Conservation (phyloP, 2,329 filamentous ascomycete genomes). For the Hymenoscyphus fructigenus region DNA sequence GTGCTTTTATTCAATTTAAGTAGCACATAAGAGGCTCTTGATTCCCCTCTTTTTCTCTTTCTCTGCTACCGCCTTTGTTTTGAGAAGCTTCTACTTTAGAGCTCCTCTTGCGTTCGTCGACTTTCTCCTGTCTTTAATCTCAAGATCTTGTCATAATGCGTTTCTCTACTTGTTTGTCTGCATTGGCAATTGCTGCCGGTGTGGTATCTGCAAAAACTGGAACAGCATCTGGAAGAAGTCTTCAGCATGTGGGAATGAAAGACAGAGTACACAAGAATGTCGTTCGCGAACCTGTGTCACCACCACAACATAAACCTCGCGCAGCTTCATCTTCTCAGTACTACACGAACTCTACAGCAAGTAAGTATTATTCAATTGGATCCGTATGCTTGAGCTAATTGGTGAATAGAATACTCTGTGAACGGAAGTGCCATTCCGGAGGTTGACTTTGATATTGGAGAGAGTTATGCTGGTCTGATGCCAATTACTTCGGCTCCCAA, state of each 20-base stretch:
- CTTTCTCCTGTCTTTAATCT: not conserved
- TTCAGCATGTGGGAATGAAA: slow-evolving; percentile 27
- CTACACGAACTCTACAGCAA: slow-evolving; percentile 29
- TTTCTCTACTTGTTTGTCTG: slow-evolving; percentile 26
- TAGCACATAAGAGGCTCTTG: not conserved
- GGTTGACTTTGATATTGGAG: slow-evolving; percentile 66
- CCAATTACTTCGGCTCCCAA: slow-evolving; percentile 52
- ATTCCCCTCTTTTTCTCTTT: not conserved
- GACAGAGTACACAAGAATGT: slow-evolving; percentile 20
- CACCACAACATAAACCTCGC: slow-evolving; percentile 14
- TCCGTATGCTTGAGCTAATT: not conserved
- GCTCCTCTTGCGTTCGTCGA: not conserved
- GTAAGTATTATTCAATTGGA: slow-evolving; percentile 19
- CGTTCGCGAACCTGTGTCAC: slow-evolving; percentile 13
- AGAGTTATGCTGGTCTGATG: slow-evolving; percentile 63
- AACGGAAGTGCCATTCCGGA: slow-evolving; percentile 66
- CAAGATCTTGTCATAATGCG: slow-evolving; percentile 20
- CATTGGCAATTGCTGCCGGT: slow-evolving; percentile 21
- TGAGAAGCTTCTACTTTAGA: not conserved
- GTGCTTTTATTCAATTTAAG: not conserved
- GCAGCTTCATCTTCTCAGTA: slow-evolving; percentile 19
- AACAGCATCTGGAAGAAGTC: slow-evolving; percentile 25
- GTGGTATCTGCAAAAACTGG: slow-evolving; percentile 22
- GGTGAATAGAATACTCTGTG: slow-evolving; percentile 55
- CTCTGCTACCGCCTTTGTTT: not conserved